phyloP scores from a whole-genome alignment of 176 grass and related monocot species.

The Oryza punctata region DNA sequence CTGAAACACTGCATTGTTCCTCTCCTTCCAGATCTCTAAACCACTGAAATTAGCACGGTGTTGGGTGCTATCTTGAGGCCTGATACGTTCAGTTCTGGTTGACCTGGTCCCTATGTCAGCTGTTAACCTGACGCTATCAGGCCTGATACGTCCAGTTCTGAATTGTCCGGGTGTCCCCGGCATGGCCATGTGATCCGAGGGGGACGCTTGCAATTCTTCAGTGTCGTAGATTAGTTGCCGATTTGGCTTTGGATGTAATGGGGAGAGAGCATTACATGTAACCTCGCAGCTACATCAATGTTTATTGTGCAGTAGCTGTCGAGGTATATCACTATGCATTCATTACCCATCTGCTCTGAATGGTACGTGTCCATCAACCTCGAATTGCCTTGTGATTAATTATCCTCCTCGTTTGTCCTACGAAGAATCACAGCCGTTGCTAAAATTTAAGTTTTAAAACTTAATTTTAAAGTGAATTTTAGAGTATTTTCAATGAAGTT shows the following conservation, averaged over 20 bases:
- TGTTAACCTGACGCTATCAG: neutral
- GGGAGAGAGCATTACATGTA: neutral
- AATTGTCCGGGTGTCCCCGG: neutral
- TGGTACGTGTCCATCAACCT: too few relatives aligned
- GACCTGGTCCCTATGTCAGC: too few relatives aligned
- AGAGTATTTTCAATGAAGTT: too few relatives aligned
- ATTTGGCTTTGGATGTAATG: too few relatives aligned
- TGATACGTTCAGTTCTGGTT: neutral
- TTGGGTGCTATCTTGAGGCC: neutral
- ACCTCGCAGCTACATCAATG: neutral
- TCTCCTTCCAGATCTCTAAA: neutral
- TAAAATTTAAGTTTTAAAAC: too few relatives aligned
- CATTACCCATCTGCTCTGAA: too few relatives aligned
- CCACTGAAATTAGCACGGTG: neutral
- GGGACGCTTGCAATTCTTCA: neutral
- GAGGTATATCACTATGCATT: neutral
- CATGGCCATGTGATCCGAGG: conserved; percentile 5
- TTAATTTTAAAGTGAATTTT: too few relatives aligned
- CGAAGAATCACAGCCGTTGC: too few relatives aligned
- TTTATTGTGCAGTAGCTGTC: neutral
- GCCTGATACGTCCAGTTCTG: neutral
- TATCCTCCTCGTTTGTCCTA: too few relatives aligned
- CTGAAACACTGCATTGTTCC: too few relatives aligned
- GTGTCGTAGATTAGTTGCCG: neutral
- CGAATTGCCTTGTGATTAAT: too few relatives aligned